Evolutionary conservation across 768 basidiomycete species (phyloP), one percentile per base, ranked within the genome.

Genomic region (Trametes maxima): DNA sequence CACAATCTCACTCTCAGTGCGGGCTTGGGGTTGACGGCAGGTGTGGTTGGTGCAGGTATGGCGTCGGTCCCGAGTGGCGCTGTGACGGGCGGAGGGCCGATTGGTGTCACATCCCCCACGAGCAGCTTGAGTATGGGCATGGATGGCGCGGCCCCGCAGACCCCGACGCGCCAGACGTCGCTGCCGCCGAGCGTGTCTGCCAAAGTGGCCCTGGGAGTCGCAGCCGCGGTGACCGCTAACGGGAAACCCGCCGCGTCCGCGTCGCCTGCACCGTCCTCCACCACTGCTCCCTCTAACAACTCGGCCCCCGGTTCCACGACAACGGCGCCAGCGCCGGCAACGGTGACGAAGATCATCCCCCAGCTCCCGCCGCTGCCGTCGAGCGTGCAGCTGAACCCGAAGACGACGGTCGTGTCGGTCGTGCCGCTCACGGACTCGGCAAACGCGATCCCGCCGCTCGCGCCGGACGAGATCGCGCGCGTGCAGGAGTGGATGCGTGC

Each of bases 401-500:
- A 78, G 35, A 80, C 84, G 50, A 90, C 89, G 8, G 78, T 78
- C 19, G 78, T 92, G 44, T 81, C 84, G 8, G 72, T 82, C 56
- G 82, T 94, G 2, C 88, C 90, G 1, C 78, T 87, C 11, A 71
- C 76, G 48, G 79, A 81, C 13, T 83, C 84, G n/a, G 73, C 77
- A 1, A 73, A 70, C 51, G 74, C 77, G 46, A 88, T 90, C 51
- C 88, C 86, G 2, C 68, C 79, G 0, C 74, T 95, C 17, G 62
- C 68, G 7, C 70, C 77, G 8, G 69, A 70, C 1, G 87, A 92
- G 69, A 81, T 90, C 24, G 59, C 55, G 22, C 67, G 80, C 42
- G 73, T 92, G 46, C 74, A 87, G 66, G 71, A 58, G 43, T 92
- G 90, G 90, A 85, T 89, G 80, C 74, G 77, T 63, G 73, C 68